These are phyloP conservation scores for Volvariella surrecta DNA, from an alignment of 1,284 basidiomycete genomes.

Conservation along the genomic window DNA sequence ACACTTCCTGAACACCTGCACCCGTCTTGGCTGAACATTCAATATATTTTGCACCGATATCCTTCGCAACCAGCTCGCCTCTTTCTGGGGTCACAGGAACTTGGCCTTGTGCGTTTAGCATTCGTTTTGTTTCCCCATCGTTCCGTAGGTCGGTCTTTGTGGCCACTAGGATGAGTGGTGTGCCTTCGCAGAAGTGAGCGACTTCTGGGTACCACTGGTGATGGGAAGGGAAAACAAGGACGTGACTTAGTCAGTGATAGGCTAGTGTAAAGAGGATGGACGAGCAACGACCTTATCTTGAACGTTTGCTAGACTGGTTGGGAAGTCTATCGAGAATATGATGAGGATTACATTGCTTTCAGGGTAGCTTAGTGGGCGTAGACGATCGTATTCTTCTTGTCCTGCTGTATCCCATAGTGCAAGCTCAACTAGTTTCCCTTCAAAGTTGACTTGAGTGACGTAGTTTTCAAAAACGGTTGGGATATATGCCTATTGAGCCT, in stretches of 20 bases:
- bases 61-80: constrained; percentile 73
- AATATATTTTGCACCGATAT: constrained; percentile 92
- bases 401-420: constrained; percentile 98
- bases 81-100: constrained; percentile 77
- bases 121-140: constrained; percentile 84
- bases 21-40: constrained; percentile 95
- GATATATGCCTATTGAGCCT: constrained; percentile 75
- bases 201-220: constrained; percentile 95
- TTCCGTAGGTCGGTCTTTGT: constrained; percentile 90
- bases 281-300: constrained; percentile 70
- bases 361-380: constrained; percentile 91
- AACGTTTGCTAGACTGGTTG: constrained; percentile 90
- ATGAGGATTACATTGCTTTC: constrained; percentile 96
- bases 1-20: constrained; percentile 87
- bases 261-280: constrained; percentile 5
- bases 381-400: constrained; percentile 95
- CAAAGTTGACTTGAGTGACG: constrained; percentile 83
- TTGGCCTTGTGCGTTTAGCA: constrained; percentile 89
- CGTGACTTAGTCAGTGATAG: constrained; percentile 1
- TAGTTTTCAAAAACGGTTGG: constrained; percentile 99
- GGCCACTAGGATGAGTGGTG: constrained; percentile 88
- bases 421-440: constrained; percentile 87
- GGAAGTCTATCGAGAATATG: constrained; percentile 96
- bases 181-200: constrained; percentile 92
- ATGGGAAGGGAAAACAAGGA: neutral